phyloP scores from a whole-genome alignment of 805 yeast species.

The Starmerella lactis-condensi region DNA sequence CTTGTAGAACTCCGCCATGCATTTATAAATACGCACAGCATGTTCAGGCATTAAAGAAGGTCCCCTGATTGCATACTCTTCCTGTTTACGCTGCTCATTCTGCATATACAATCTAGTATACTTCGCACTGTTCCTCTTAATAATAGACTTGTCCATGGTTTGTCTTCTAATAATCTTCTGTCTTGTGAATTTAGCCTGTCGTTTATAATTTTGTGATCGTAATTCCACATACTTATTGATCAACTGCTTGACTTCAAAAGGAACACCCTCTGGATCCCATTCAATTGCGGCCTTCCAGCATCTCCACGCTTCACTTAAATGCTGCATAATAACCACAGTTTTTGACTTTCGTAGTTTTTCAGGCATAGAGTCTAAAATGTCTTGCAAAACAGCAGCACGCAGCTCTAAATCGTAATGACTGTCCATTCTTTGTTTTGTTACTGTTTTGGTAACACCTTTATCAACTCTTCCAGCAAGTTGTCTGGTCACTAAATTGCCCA shows the following conservation, averaged over 20 bases:
- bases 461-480: slow-evolving; percentile 92
- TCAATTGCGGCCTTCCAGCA: slow-evolving; percentile 99
- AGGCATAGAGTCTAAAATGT: slow-evolving; percentile 91
- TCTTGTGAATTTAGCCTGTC: slow-evolving; percentile 81
- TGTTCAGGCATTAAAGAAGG: slow-evolving; percentile 74
- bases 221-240: slow-evolving; percentile 82
- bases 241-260: slow-evolving; percentile 70
- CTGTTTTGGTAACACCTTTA: slow-evolving; percentile 79
- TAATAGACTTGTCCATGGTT: slow-evolving; percentile 83
- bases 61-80: slow-evolving; percentile 59
- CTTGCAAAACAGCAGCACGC: slow-evolving; percentile 87
- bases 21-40: slow-evolving; percentile 70
- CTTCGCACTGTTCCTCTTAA: slow-evolving; percentile 81
- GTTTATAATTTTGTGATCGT: slow-evolving; percentile 92
- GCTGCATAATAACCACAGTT: slow-evolving; percentile 75
- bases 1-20: slow-evolving; percentile 71
- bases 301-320: slow-evolving; percentile 95
- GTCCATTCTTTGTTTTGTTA: slow-evolving; percentile 89
- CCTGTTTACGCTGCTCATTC: slow-evolving; percentile 78
- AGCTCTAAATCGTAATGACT: slow-evolving; percentile 86
- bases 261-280: slow-evolving; percentile 94
- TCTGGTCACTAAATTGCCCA: slow-evolving; percentile 73
- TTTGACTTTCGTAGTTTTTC: slow-evolving; percentile 78
- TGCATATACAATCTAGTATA: slow-evolving; percentile 83
- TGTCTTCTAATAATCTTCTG: slow-evolving; percentile 79